Evolutionary conservation across 2,329 filamentous ascomycete genomes (phyloP).

Genomic region (Fusarium bulbicola): DNA sequence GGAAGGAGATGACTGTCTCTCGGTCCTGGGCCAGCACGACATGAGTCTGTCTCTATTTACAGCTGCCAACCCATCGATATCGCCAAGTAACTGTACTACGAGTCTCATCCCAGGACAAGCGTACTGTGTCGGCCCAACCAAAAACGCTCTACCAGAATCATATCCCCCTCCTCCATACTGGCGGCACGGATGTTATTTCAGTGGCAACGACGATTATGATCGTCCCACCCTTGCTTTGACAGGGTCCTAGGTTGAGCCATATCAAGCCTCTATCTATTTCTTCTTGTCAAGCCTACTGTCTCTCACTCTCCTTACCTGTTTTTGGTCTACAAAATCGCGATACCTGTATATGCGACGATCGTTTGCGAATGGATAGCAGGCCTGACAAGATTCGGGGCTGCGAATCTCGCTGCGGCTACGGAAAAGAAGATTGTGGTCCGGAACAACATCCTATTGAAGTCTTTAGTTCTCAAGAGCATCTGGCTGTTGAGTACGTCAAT

Average conservation of each 20-base stretch:
- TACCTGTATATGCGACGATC: background rate
- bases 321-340: background rate
- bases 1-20: background rate
- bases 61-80: background rate
- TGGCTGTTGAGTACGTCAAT: background rate
- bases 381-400: fast-evolving
- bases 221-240: background rate
- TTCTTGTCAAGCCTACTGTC: background rate
- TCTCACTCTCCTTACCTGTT: background rate
- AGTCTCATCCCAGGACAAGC: background rate
- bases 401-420: background rate
- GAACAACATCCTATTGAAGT: background rate
- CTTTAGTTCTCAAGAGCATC: background rate
- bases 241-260: background rate
- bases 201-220: background rate
- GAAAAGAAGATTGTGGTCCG: background rate
- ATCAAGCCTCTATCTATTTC: background rate
- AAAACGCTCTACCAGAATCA: background rate
- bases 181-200: background rate
- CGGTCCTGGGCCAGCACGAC: background rate
- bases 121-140: background rate
- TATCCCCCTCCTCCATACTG: background rate
- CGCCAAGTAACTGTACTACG: background rate
- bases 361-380: background rate
- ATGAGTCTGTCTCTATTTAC: background rate